phyloP scores from a whole-genome alignment of 768 basidiomycete genomes.

The Artomyces pyxidatus region DNA sequence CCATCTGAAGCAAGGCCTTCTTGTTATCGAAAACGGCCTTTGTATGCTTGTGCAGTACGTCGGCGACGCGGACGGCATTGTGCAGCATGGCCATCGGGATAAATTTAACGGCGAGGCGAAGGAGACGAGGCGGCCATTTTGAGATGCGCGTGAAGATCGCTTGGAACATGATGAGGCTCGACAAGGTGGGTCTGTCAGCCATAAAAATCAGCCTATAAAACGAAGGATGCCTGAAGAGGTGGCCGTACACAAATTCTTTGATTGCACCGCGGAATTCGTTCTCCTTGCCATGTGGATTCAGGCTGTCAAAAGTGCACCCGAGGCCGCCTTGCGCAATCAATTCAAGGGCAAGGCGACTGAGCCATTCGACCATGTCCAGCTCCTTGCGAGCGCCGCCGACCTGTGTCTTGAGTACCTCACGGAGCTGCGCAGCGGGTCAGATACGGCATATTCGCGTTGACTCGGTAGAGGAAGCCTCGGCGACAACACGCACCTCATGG shows the following conservation, averaged over 20 bases:
- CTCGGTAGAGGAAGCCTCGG: neutral
- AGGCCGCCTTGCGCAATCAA: neutral
- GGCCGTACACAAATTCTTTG: neutral
- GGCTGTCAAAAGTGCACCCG: neutral
- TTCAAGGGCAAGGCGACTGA: neutral
- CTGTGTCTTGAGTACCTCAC: neutral
- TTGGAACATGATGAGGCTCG: neutral
- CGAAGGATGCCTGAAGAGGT: neutral
- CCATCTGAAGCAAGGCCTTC: constrained; percentile 7
- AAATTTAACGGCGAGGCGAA: neutral
- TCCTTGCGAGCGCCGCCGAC: neutral
- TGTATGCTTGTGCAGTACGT: neutral
- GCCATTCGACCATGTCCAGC: neutral
- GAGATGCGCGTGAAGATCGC: neutral
- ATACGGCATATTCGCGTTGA: neutral
- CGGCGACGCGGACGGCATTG: neutral
- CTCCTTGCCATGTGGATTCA: neutral
- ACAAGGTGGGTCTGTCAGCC: neutral
- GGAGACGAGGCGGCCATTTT: neutral
- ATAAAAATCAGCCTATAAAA: neutral
- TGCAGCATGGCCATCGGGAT: neutral
- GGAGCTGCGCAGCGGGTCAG: neutral
- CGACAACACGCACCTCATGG: neutral
- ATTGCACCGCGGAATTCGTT: neutral
- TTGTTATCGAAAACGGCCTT: neutral